phyloP scores from a whole-genome alignment of 129 eudicot genomes.

The Kitagawia praeruptora region DNA sequence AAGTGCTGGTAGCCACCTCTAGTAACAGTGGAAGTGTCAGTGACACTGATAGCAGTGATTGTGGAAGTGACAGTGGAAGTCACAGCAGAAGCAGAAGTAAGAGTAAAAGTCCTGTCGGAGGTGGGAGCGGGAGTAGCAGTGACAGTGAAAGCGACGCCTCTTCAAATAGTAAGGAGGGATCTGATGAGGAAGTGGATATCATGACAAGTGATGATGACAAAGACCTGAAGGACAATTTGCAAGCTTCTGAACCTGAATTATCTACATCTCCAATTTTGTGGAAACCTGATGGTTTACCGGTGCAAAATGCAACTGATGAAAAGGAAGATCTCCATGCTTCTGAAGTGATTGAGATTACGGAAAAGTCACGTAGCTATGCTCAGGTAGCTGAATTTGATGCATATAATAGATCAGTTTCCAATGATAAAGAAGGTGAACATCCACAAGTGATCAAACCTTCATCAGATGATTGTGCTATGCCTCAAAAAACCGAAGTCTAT shows the following conservation, averaged over 20 bases:
- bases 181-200: slow-evolving; percentile 97
- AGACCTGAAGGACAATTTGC: slow-evolving; percentile 35
- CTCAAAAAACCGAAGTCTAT: slow-evolving; percentile 24
- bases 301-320: slow-evolving; percentile 31
- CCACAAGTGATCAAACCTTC: slow-evolving; percentile 26
- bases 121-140: slow-evolving; percentile 75
- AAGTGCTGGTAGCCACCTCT: slow-evolving; percentile 48
- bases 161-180: slow-evolving; percentile 76
- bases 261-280: slow-evolving; percentile 14
- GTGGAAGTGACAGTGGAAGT: slow-evolving; percentile 64
- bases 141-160: slow-evolving; percentile 86
- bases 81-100: slow-evolving; percentile 34
- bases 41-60: slow-evolving; percentile 60
- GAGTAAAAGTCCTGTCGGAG: slow-evolving; percentile 46
- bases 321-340: slow-evolving; percentile 40
- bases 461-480: slow-evolving; percentile 19
- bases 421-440: slow-evolving; percentile 29
- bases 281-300: slow-evolving; percentile 28
- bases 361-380: slow-evolving; percentile 35
- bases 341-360: slow-evolving; percentile 49
- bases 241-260: slow-evolving; percentile 23
- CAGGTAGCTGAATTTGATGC: slow-evolving; percentile 32
- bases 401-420: slow-evolving; percentile 19
- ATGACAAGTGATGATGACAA: slow-evolving; percentile 79
- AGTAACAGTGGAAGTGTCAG: slow-evolving; percentile 69